Base-by-base conservation (phyloP, 202 grass and related monocot species). In the Saccharum hybrid region DNA sequence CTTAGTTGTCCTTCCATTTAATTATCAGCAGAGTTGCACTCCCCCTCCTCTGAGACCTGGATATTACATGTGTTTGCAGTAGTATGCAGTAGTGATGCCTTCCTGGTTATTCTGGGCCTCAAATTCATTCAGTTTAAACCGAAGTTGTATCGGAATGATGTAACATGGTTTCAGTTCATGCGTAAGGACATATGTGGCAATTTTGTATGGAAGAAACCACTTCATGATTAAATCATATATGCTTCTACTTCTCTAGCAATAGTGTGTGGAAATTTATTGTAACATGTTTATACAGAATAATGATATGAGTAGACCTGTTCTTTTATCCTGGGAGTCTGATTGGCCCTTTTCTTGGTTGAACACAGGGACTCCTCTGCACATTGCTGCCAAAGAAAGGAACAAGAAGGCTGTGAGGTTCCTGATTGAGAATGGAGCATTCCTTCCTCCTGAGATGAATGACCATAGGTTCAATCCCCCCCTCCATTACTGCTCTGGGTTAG, bases 341-440 rank as follows among this genome's bases (percentile, higher is more conserved):
- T 59, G 52, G 14, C 10, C 63, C 6, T 59, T 10, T 1, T 56
- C 43, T 21, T 64, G 75, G 18, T 13, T 54, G 33, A 26, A 71
- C 22, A n/a, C 68, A 98, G 96, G 96, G 96, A 98, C 96, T 7
- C 96, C 91, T 65, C 89, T 98, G 1, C 96, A 98, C 57, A 92
- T 91, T 77, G 96, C 96, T 85, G 96, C 96, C 57, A 94, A 98
- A 71, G 93, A 98, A 83, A 91, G 96, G 46, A 96, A 98, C 81
- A 98, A 93, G 88, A 82, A 85, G 60, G 86, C 88, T 38, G 88
- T 98, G 49, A 98, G 90, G 46, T 96, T 92, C 75, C 90, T 98
- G 57, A 41, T 98, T 62, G 96, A 98, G 85, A 98, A 90, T 12
- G 93, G 96, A 1, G 93, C 93, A 16, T 98, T 98, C 91, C 73